Conservation (phyloP, 2,329 filamentous ascomycete genomes). For the Arthroderma sp. region DNA sequence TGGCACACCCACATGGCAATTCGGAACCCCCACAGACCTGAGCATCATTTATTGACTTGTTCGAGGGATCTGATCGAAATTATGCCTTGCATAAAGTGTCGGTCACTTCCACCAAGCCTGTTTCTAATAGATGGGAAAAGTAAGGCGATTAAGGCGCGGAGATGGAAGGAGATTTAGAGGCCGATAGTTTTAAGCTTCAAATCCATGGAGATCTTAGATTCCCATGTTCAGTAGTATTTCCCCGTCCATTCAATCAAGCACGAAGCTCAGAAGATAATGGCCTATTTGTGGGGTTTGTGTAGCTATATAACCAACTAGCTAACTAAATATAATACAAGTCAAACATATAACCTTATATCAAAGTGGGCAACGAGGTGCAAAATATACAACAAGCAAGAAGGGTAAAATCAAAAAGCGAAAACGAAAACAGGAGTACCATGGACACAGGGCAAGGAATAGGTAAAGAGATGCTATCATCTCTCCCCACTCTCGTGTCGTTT, state of each 20-base stretch:
- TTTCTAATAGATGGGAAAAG: background rate
- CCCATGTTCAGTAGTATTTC: background rate
- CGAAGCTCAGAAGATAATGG: background rate
- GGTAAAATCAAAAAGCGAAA: background rate
- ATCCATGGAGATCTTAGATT: background rate
- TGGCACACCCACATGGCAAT: slow-evolving; percentile 1
- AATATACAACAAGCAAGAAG: slow-evolving; percentile 3
- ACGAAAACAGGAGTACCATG: background rate
- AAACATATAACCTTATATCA: background rate
- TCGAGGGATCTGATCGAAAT: background rate
- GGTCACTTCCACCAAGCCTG: background rate
- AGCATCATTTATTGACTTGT: background rate
- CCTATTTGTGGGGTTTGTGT: slow-evolving; percentile 1
- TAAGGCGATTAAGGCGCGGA: background rate
- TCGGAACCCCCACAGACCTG: background rate
- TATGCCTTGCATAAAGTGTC: slow-evolving; percentile 4
- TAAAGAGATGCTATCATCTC: background rate
- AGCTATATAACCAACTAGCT: slow-evolving; percentile 3
- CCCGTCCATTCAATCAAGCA: slow-evolving; percentile 1
- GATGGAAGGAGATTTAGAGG: background rate
- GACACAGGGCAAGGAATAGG: background rate
- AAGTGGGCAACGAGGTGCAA: background rate
- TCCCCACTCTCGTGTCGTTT: background rate
- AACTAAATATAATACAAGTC: slow-evolving; percentile 3
- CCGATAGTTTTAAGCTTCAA: background rate